Conservation (phyloP, 2,329 filamentous ascomycete species). For the Fusarium transvaalense region DNA sequence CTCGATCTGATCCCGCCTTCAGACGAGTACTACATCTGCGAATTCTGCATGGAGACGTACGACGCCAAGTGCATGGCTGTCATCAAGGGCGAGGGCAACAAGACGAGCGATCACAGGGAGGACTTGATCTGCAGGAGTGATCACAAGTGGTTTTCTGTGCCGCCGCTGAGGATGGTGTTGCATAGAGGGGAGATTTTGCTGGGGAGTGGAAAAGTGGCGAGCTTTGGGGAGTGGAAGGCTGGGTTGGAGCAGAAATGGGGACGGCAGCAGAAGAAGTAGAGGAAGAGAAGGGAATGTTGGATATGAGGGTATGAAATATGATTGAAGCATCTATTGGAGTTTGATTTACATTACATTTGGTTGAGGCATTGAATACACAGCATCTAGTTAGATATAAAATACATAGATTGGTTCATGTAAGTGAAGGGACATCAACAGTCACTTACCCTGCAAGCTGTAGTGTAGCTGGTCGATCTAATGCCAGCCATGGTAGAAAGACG, state of each 20-base stretch:
- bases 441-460: not conserved
- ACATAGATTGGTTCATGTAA: not conserved
- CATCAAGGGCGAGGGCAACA: constrained; percentile 50
- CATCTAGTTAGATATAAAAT: constrained; percentile 1
- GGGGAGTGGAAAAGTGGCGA: constrained; percentile 48
- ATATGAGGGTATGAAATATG: constrained; percentile 21
- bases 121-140: constrained; percentile 54
- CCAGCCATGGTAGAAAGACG: not conserved
- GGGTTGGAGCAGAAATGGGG: constrained; percentile 51
- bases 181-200: constrained; percentile 57
- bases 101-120: constrained; percentile 47
- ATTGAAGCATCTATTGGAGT: constrained; percentile 21
- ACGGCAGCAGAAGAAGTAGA: not conserved
- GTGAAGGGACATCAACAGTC: not conserved
- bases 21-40: constrained; percentile 54
- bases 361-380: not conserved
- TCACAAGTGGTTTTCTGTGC: constrained; percentile 57
- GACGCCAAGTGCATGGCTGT: constrained; percentile 53
- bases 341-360: constrained; percentile 10
- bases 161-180: constrained; percentile 52
- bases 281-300: not conserved
- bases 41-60: constrained; percentile 56
- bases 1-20: constrained; percentile 51
- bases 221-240: constrained; percentile 55
- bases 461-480: not conserved